Conservation (phyloP, 225 moss, liverwort and hornwort genomes). For the Polytrichum formosum region DNA sequence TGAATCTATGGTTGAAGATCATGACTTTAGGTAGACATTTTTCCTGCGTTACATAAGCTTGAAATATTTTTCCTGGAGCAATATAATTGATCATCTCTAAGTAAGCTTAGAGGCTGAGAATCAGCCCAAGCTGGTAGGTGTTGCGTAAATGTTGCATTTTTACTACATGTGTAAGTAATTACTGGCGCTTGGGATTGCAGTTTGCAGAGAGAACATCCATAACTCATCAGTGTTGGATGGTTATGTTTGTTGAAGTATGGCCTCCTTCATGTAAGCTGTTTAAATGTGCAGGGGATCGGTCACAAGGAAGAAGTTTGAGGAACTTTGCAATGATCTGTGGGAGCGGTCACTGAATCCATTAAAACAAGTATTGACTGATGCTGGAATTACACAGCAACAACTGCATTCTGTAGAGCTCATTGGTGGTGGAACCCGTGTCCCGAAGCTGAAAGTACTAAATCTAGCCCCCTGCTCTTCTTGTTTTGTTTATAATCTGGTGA, state of each 20-base stretch:
- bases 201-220: too few species aligned
- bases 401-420: slow-evolving; percentile 87
- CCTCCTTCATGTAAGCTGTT: slow-evolving; percentile 3
- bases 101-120: too few species aligned
- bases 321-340: slow-evolving; percentile 86
- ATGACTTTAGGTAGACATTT: slow-evolving; percentile 70
- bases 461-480: too few species aligned
- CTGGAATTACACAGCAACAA: slow-evolving; percentile 59
- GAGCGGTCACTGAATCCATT: slow-evolving; percentile 73
- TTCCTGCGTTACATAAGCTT: too few species aligned
- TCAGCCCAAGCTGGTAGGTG: too few species aligned
- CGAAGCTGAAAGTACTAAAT: slow-evolving; percentile 70
- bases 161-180: too few species aligned
- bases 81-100: too few species aligned
- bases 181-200: too few species aligned
- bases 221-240: background rate
- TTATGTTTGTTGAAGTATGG: background rate
- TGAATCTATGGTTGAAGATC: slow-evolving; percentile 83
- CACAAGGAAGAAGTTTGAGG: slow-evolving; percentile 86
- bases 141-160: too few species aligned
- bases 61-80: too few species aligned
- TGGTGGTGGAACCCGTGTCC: slow-evolving; percentile 96
- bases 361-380: slow-evolving; percentile 74
- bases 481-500: too few species aligned
- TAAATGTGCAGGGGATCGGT: slow-evolving; percentile 70